A percentile compares a stretch with the other conserved stretches of the same genome.
These are phyloP conservation scores for Chloranthus sessilifolius DNA, from an alignment of 164 flowering plant species.

Conservation along the genomic window DNA sequence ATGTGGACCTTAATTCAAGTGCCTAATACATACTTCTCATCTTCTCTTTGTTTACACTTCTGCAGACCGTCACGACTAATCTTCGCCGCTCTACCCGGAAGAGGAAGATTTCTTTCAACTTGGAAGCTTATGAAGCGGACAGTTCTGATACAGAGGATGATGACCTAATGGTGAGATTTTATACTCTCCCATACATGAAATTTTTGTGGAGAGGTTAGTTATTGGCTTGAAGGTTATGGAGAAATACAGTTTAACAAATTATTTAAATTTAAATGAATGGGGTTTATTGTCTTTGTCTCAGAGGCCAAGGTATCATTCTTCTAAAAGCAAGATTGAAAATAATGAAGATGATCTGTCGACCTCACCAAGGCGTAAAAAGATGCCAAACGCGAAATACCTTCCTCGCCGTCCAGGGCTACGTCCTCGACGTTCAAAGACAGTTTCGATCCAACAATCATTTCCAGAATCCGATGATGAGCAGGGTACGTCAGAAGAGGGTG, in stretches of 20 bases:
- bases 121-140: constrained; percentile 60
- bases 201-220: constrained; percentile 12
- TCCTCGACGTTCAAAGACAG: constrained; percentile 59
- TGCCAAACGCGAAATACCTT: constrained; percentile 25
- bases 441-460: constrained; percentile 31
- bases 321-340: constrained; percentile 42
- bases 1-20: no score
- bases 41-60: constrained; percentile 11
- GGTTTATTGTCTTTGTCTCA: constrained; percentile 29
- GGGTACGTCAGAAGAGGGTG: constrained; percentile 64
- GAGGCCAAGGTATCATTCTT: constrained; percentile 44
- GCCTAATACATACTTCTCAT: not conserved
- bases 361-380: constrained; percentile 46
- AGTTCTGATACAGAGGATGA: constrained; percentile 80
- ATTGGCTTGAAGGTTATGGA: constrained; percentile 7
- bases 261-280: constrained; percentile 12
- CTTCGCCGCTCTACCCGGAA: constrained; percentile 95
- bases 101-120: constrained; percentile 62
- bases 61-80: constrained; percentile 56
- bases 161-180: constrained; percentile 76
- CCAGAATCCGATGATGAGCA: constrained; percentile 66
- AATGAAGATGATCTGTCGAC: constrained; percentile 49
- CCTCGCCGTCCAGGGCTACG: constrained; percentile 95
- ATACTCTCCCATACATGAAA: constrained; percentile 14
- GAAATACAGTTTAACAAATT: not conserved